Evolutionary conservation across 1,284 basidiomycete genomes (phyloP), one percentile per base, ranked within the genome.

Genomic region (Rhizoctonia solani): DNA sequence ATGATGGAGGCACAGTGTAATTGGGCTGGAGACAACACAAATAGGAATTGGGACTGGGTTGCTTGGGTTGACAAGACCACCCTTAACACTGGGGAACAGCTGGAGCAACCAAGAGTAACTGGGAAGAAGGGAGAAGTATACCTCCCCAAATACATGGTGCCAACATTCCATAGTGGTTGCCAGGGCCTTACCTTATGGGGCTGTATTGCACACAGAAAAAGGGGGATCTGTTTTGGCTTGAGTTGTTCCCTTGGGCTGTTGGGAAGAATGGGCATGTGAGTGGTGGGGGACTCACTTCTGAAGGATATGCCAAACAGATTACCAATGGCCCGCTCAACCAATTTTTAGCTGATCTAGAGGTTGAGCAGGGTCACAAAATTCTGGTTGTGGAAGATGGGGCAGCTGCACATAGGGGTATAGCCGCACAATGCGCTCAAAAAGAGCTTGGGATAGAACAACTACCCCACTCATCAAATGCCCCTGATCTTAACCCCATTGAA

Each of bases 401-500:
- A 1, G 6, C 23, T 2, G 8, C 37, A 14, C 61, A 54, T 30
- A 30, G 23, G 39, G 61, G 61, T 25, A 53, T 27, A 19, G 49
- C 21, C 1, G 41, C 25, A 8, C 3, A 65, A 21, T 8, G n/a
- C 8, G 61, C n/a, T 14, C n/a, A 39, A 5, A 19, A 54, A 6
- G 27, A 14, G 13, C 9, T 44, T 3, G 34, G 50, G 5, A 65
- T 65, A 4, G 3, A 44, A 5, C 50, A 34, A 27, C 29, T 42
- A 13, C 39, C 14, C 14, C 61, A 65, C 23, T 41, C 61, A 6
- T 50, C 61, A 4, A 65, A 14, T 21, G 53, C 49, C 9, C 49
- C 61, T 3, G 61, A 65, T 32, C 61, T 65, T 1, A 65, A 54
- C 27, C 61, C 50, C 13, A 65, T 65, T 29, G 50, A 65, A 32